Conservation (phyloP, 78 protist genomes). For the Protostelium mycophagum region DNA sequence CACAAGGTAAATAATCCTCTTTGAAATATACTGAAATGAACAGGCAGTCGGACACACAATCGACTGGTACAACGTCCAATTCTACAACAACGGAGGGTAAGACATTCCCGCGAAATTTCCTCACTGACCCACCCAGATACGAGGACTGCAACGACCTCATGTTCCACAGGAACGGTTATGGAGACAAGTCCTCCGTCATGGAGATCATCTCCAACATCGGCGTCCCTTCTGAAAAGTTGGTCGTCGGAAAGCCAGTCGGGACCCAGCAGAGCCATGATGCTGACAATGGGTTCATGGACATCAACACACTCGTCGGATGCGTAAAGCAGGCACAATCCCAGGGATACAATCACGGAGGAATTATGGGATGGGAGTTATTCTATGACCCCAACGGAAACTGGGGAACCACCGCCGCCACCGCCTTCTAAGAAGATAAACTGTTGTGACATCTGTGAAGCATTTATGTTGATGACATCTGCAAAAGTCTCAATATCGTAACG, state of each 20-base stretch:
- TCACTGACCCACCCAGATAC: no score
- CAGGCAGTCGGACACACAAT: neutral
- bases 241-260: neutral
- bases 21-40: no score
- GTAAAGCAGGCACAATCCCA: neutral
- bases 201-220: neutral
- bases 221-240: neutral
- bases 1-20: no score
- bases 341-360: neutral
- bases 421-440: no score
- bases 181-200: neutral
- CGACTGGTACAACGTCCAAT: neutral
- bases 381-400: neutral
- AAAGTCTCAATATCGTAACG: no score
- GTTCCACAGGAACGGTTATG: neutral
- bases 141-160: neutral
- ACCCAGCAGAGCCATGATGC: neutral
- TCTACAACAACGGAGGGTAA: neutral
- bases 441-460: no score
- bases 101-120: no score
- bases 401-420: neutral
- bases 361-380: neutral
- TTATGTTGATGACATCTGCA: no score
- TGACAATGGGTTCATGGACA: neutral
- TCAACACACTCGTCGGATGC: neutral